These are phyloP conservation scores for Kockiozyma suomiensis DNA, from an alignment of 805 yeast species.

Conservation along the genomic window DNA sequence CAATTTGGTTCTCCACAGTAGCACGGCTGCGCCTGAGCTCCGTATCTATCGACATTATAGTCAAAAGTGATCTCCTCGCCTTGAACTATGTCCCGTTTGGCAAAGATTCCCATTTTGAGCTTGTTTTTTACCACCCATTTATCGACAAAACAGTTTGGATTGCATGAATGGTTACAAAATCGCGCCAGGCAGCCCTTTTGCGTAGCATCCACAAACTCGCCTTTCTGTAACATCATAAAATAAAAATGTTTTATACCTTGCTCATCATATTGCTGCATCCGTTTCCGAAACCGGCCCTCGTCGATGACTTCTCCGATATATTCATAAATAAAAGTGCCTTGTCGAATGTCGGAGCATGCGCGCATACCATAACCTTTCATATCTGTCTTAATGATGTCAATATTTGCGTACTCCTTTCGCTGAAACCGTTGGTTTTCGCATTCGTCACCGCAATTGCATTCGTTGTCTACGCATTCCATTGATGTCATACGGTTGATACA, in stretches of 20 bases:
- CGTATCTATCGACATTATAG: slow-evolving; percentile 94
- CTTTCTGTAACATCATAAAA: slow-evolving; percentile 87
- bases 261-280: slow-evolving; percentile 74
- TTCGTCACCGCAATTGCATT: slow-evolving; percentile 70
- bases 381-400: slow-evolving; percentile 82
- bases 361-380: slow-evolving; percentile 88
- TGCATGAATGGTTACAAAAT: slow-evolving; percentile 93
- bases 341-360: slow-evolving; percentile 60
- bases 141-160: slow-evolving; percentile 92
- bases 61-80: slow-evolving; percentile 94
- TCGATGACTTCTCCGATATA: slow-evolving; percentile 93
- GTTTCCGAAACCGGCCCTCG: slow-evolving; percentile 68
- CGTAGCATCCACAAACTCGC: slow-evolving; percentile 94
- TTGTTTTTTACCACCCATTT: slow-evolving; percentile 96
- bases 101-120: slow-evolving; percentile 91
- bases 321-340: slow-evolving; percentile 79
- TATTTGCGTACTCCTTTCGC: slow-evolving; percentile 65
- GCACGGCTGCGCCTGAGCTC: slow-evolving; percentile 92
- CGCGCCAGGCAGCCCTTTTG: slow-evolving; percentile 84
- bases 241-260: slow-evolving; percentile 87
- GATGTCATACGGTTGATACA: slow-evolving; percentile 92
- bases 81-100: slow-evolving; percentile 64
- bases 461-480: slow-evolving; percentile 80
- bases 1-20: slow-evolving; percentile 93
- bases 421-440: slow-evolving; percentile 93